Conservation (phyloP, 2,329 filamentous ascomycete genomes). For the Fusarium pseudocircinatum region DNA sequence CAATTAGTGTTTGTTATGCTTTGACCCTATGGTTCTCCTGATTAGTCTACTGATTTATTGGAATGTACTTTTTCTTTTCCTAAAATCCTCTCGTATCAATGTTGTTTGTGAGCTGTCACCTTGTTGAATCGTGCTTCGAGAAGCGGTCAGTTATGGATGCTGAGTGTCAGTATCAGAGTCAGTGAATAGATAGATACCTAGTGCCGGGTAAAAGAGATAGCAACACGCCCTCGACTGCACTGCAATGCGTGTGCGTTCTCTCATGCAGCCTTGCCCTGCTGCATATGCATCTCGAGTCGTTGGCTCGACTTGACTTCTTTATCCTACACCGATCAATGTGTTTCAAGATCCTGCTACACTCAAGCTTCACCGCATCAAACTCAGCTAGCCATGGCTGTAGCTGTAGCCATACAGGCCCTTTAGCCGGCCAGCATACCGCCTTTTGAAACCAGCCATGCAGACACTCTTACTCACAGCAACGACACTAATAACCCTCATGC, state of each 20-base stretch:
- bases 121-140: constrained; percentile 14
- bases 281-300: constrained; percentile 9
- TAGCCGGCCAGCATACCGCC: constrained; percentile 29
- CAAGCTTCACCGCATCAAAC: constrained; percentile 27
- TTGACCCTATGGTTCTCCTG: neutral
- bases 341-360: constrained; percentile 25
- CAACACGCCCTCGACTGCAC: constrained; percentile 20
- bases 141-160: constrained; percentile 25
- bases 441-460: constrained; percentile 31
- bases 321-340: constrained; percentile 32
- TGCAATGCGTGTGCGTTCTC: constrained; percentile 1
- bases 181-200: neutral
- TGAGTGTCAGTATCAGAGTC: neutral
- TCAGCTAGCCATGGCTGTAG: neutral
- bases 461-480: constrained; percentile 15
- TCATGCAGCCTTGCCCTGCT: constrained; percentile 24
- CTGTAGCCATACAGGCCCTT: constrained; percentile 3
- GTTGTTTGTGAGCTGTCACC: constrained; percentile 28
- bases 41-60: neutral
- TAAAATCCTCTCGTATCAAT: neutral
- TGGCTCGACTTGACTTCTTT: neutral
- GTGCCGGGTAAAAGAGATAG: constrained; percentile 19
- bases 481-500: neutral
- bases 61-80: neutral
- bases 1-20: constrained; percentile 14